These are phyloP conservation scores for Vitis rupestris DNA, from an alignment of 164 flowering plant genomes.

Conservation along the genomic window DNA sequence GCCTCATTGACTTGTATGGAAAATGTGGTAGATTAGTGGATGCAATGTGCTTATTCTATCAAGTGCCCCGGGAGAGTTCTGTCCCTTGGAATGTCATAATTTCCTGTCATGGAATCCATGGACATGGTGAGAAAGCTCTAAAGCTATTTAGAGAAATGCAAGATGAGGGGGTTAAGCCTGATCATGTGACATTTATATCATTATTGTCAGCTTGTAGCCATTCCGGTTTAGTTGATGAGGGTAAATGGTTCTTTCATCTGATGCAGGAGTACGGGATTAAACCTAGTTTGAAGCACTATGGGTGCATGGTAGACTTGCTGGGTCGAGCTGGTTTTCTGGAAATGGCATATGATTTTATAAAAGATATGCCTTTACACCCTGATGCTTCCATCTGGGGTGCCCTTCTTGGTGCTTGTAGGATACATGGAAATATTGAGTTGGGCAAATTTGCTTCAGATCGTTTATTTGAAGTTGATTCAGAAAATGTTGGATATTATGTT, in stretches of 20 bases:
- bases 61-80: conserved; percentile 32
- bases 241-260: conserved; percentile 28
- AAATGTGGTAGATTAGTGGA: conserved; percentile 56
- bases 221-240: conserved; percentile 49
- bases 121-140: conserved; percentile 39
- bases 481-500: conserved; percentile 30
- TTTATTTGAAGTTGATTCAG: conserved; percentile 42
- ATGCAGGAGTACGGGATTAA: conserved; percentile 40
- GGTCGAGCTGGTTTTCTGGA: conserved; percentile 51
- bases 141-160: conserved; percentile 40
- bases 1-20: conserved; percentile 59
- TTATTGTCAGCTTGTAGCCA: conserved; percentile 56
- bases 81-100: conserved; percentile 53
- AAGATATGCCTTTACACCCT: conserved; percentile 42
- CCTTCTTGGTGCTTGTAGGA: conserved; percentile 33
- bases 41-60: conserved; percentile 32
- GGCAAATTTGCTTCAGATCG: conserved; percentile 39
- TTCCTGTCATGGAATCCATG: conserved; percentile 51
- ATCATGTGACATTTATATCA: conserved; percentile 46
- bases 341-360: conserved; percentile 38
- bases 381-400: conserved; percentile 61
- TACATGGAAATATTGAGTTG: conserved; percentile 33
- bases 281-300: conserved; percentile 44
- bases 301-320: conserved; percentile 15
- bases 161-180: conserved; percentile 40